Percentiles rank a stretch among this genome's conserved stretches.
Conservation (phyloP, 148 eudicot genomes). For the Vaccinium darrowii region DNA sequence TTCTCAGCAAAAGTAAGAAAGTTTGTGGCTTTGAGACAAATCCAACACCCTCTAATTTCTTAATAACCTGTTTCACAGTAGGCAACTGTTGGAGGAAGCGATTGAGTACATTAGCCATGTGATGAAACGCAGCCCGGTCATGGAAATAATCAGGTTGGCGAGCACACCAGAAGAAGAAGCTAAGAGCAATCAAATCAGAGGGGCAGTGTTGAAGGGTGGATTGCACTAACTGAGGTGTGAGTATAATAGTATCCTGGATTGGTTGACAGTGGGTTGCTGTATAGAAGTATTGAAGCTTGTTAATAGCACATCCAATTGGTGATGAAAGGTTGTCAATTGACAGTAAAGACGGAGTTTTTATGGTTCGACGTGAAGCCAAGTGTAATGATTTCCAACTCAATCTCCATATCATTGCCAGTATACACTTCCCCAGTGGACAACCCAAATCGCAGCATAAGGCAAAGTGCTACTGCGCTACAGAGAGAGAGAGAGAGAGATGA, state of each 20-base stretch:
- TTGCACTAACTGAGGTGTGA: constrained; percentile 35
- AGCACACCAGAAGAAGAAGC: constrained; percentile 57
- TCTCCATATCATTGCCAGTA: constrained; percentile 18
- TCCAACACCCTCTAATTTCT: constrained; percentile 31
- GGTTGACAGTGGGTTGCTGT: background rate
- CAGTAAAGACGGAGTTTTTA: background rate
- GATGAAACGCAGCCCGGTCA: constrained; percentile 29
- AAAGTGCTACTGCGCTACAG: too few species aligned
- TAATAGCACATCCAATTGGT: background rate
- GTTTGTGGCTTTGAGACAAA: constrained; percentile 46
- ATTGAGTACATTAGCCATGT: constrained; percentile 34
- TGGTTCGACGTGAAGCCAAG: background rate
- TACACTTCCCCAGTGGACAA: background rate
- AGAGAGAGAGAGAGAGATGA: too few species aligned
- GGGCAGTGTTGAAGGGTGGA: constrained; percentile 41
- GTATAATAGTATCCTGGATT: background rate
- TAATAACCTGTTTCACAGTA: constrained; percentile 24
- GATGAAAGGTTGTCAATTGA: constrained; percentile 9
- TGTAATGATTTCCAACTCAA: constrained; percentile 1
- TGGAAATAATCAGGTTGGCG: constrained; percentile 50
- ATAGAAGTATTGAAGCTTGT: background rate
- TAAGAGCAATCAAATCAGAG: constrained; percentile 49
- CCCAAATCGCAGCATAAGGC: too few species aligned
- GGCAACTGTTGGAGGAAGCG: constrained; percentile 28
- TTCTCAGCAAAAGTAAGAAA: constrained; percentile 44